Evolutionary conservation across 257 asterid species (phyloP).

Genomic region (Schizonepeta tenuifolia): DNA sequence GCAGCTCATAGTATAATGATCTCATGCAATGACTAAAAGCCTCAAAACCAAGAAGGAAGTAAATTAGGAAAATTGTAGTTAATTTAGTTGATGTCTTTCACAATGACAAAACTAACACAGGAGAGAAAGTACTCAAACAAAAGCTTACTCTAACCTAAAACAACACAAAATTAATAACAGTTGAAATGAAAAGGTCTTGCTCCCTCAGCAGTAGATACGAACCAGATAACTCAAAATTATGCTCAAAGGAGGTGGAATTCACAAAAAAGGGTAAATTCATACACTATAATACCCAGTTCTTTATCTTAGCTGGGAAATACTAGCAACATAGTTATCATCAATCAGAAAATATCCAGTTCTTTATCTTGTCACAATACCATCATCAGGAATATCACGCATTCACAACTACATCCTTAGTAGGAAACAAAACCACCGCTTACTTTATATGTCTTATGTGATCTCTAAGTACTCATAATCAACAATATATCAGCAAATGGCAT

Average conservation of each 20-base stretch:
- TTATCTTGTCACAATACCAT: neutral
- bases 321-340: neutral
- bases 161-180: too few relatives aligned
- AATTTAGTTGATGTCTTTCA: neutral
- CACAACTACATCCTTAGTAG: neutral
- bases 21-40: neutral
- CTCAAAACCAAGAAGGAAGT: neutral
- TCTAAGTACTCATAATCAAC: neutral
- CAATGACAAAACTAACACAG: conserved; percentile 4
- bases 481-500: neutral
- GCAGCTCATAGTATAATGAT: neutral
- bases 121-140: neutral
- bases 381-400: neutral
- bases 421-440: neutral
- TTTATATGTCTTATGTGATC: neutral
- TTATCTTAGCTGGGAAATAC: neutral
- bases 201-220: neutral
- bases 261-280: neutral
- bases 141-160: neutral
- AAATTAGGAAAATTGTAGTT: neutral
- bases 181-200: too few relatives aligned
- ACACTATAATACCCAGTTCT: neutral
- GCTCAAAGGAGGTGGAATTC: neutral
- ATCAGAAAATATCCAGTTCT: neutral
- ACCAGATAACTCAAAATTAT: neutral